A percentile compares a stretch with the other conserved stretches of the same genome.
Conservation (phyloP, 2,329 filamentous ascomycete genomes). For the Plenodomus biglobosus region DNA sequence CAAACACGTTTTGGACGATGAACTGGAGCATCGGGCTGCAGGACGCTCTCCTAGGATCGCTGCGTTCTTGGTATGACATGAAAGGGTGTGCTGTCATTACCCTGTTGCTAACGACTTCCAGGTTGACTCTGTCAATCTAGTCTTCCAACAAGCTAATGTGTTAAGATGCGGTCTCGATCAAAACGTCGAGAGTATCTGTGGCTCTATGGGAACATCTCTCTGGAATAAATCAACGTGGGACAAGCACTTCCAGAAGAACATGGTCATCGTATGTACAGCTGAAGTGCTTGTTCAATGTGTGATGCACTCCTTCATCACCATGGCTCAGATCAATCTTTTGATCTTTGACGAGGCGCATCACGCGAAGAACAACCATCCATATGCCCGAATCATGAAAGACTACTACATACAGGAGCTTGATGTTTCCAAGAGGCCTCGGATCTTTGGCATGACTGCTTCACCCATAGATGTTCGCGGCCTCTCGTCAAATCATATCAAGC, state of each 20-base stretch:
- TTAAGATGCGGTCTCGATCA: constrained; percentile 79
- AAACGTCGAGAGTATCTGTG: constrained; percentile 72
- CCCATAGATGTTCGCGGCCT: constrained; percentile 74
- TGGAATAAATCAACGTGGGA: constrained; percentile 64
- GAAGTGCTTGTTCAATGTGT: constrained; percentile 81
- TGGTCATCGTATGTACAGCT: constrained; percentile 89
- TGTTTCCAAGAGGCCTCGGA: constrained; percentile 62
- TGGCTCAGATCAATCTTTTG: constrained; percentile 82
- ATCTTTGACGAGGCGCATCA: constrained; percentile 98
- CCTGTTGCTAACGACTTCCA: constrained; percentile 30
- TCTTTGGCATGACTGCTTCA: constrained; percentile 97
- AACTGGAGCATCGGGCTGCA: constrained; percentile 67
- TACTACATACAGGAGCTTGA: constrained; percentile 65
- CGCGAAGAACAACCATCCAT: constrained; percentile 89
- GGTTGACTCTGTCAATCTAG: constrained; percentile 85
- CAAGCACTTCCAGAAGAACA: constrained; percentile 63
- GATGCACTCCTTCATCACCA: constrained; percentile 74
- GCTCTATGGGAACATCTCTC: constrained; percentile 64
- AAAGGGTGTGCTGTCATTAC: not conserved
- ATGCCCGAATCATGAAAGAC: constrained; percentile 85
- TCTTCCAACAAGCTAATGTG: constrained; percentile 85
- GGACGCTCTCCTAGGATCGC: constrained; percentile 66
- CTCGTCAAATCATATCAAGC: constrained; percentile 61
- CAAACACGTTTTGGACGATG: constrained; percentile 72
- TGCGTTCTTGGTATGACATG: constrained; percentile 75